A percentile compares a stretch with the other conserved stretches of the same genome.
Evolutionary conservation across 2,329 filamentous ascomycete genomes (phyloP).

Genomic region (Clonostachys rhizophaga): DNA sequence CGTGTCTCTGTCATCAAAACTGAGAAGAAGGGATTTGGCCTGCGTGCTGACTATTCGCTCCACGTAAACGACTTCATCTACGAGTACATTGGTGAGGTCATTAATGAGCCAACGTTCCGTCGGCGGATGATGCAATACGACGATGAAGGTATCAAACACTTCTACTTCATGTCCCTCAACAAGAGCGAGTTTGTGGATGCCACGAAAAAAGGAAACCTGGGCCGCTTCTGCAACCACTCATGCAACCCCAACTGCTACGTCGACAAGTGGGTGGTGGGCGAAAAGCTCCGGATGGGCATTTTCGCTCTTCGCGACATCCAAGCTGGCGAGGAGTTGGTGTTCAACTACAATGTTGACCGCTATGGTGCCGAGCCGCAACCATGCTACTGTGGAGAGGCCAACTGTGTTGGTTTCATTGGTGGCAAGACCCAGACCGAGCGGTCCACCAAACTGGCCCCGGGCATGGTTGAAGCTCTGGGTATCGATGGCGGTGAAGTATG

Average conservation of each 20-base stretch:
- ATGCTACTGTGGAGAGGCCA: slow-evolving; percentile 92
- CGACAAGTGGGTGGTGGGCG: slow-evolving; percentile 98
- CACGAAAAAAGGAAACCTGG: slow-evolving; percentile 92
- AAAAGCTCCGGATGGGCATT: slow-evolving; percentile 98
- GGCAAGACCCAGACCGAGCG: slow-evolving; percentile 97
- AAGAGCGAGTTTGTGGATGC: slow-evolving; percentile 97
- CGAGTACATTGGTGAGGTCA: slow-evolving; percentile 98
- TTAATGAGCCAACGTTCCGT: slow-evolving; percentile 86
- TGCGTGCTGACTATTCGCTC: slow-evolving; percentile 76
- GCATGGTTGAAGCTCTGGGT: slow-evolving; percentile 90
- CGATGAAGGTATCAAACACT: slow-evolving; percentile 95
- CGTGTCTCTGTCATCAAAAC: slow-evolving; percentile 94
- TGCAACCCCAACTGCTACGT: slow-evolving; percentile 99
- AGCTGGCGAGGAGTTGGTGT: slow-evolving; percentile 90
- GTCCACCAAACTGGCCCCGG: slow-evolving; percentile 83
- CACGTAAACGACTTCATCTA: slow-evolving; percentile 88
- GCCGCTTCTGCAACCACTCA: slow-evolving; percentile 97
- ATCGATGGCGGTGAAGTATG: slow-evolving; percentile 91
- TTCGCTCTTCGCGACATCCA: slow-evolving; percentile 84
- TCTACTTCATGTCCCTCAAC: slow-evolving; percentile 99
- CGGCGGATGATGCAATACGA: slow-evolving; percentile 91
- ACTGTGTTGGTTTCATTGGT: slow-evolving; percentile 94
- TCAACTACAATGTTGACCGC: slow-evolving; percentile 99
- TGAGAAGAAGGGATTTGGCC: slow-evolving; percentile 93
- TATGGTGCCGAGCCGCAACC: slow-evolving; percentile 96